Evolutionary conservation across 176 grass and related monocot species (phyloP).

Genomic region (Puccinellia tenuiflora): DNA sequence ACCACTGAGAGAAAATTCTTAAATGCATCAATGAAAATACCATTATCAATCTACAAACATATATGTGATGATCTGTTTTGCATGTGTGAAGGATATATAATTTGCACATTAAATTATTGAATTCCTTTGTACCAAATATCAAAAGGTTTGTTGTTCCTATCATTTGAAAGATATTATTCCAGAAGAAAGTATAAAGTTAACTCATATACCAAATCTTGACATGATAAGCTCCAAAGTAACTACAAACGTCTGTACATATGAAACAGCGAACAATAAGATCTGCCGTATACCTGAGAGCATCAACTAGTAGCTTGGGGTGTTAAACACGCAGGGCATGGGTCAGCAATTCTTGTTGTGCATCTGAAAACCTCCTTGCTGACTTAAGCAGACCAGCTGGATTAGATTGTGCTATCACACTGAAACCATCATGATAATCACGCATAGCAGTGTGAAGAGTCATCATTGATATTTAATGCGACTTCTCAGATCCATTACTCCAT

Average conservation of each 20-base stretch:
- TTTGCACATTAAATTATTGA: background rate
- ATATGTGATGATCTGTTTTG: background rate
- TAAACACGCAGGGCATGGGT: slow-evolving; percentile 27
- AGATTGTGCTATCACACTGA: slow-evolving; percentile 9
- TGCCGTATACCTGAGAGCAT: slow-evolving; percentile 31
- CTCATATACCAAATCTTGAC: background rate
- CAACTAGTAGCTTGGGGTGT: slow-evolving; percentile 11
- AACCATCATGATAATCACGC: slow-evolving; percentile 9
- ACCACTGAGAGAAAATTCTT: background rate
- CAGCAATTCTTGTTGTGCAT: slow-evolving; percentile 25
- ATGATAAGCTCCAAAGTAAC: background rate
- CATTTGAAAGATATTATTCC: background rate
- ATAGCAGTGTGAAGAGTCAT: background rate
- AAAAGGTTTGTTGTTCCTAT: background rate
- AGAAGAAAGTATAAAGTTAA: background rate
- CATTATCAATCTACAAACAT: background rate
- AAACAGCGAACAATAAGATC: background rate
- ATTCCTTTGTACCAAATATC: background rate
- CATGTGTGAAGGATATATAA: background rate
- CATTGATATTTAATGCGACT: background rate
- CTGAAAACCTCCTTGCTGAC: slow-evolving; percentile 12
- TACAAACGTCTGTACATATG: background rate
- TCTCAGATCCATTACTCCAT: slow-evolving; percentile 29
- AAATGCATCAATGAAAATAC: background rate
- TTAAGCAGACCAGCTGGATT: slow-evolving; percentile 21